These are phyloP conservation scores for Botryotinia narcissicola DNA, from an alignment of 2,329 filamentous ascomycete species.

Conservation along the genomic window DNA sequence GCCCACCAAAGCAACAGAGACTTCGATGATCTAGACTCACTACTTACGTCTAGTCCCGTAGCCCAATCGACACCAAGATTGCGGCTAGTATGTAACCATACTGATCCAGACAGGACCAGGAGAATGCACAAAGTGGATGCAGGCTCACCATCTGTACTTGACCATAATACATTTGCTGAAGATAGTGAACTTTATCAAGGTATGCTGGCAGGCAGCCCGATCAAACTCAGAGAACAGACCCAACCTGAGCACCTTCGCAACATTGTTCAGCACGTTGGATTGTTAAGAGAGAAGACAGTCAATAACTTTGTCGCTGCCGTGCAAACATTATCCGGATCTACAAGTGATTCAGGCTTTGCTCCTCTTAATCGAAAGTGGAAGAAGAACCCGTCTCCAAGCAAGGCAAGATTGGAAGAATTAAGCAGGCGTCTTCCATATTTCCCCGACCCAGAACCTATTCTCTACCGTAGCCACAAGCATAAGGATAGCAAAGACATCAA, in stretches of 20 bases:
- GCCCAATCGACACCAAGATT: constrained; percentile 35
- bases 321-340: not conserved
- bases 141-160: constrained; percentile 27
- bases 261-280: not conserved
- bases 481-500: constrained; percentile 16
- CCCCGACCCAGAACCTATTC: not conserved
- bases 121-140: constrained; percentile 25
- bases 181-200: not conserved
- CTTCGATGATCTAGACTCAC: constrained; percentile 17
- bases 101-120: constrained; percentile 26
- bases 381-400: constrained; percentile 34
- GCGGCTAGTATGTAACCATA: constrained; percentile 27
- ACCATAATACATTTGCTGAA: constrained; percentile 16
- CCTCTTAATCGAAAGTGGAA: constrained; percentile 21
- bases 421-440: constrained; percentile 18
- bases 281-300: constrained; percentile 2
- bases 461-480: not conserved
- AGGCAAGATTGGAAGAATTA: constrained; percentile 30
- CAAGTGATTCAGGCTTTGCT: constrained; percentile 2
- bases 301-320: constrained; percentile 3
- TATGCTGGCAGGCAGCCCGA: constrained; percentile 13
- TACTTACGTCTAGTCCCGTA: constrained; percentile 33
- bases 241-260: not conserved
- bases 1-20: not conserved
- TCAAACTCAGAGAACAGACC: not conserved